Percentiles rank a stretch among this genome's conserved stretches.
phyloP scores from a whole-genome alignment of 2,329 filamentous ascomycete genomes.

The Neonectria punicea region DNA sequence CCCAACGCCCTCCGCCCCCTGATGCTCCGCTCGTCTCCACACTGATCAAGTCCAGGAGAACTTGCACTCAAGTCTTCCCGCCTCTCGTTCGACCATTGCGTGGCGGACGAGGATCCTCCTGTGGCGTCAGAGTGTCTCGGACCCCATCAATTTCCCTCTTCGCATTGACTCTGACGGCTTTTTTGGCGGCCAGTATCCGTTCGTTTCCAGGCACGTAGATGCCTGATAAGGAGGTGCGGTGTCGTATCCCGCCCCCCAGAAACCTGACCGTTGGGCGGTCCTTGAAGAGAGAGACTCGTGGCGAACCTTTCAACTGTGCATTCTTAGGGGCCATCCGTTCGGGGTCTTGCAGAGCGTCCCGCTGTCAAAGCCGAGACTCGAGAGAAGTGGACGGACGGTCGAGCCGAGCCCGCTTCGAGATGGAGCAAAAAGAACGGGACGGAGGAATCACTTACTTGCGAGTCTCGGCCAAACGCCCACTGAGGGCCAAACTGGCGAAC shows the following conservation, averaged over 20 bases:
- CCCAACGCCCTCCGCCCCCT: constrained; percentile 30
- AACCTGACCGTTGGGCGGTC: constrained; percentile 27
- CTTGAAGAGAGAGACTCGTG: not conserved
- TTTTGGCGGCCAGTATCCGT: not conserved
- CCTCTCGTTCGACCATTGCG: not conserved
- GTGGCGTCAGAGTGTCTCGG: constrained; percentile 20
- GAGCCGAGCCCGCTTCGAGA: not conserved
- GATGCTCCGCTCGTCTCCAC: constrained; percentile 14
- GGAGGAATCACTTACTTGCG: not conserved
- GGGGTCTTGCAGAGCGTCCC: not conserved
- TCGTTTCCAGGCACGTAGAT: not conserved
- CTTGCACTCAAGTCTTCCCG: constrained; percentile 15
- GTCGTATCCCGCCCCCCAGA: constrained; percentile 20
- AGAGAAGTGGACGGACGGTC: not conserved
- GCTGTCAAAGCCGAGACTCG: not conserved
- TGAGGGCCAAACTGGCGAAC: not conserved
- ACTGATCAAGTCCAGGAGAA: constrained; percentile 7
- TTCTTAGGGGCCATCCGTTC: constrained; percentile 1
- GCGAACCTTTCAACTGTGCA: constrained; percentile 3
- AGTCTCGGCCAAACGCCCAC: not conserved
- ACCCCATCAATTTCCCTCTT: not conserved
- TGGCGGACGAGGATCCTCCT: not conserved
- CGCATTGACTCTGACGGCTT: not conserved
- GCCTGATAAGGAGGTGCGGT: not conserved
- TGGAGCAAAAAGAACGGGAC: too few relatives aligned